Evolutionary conservation across 805 yeast species (phyloP).

Genomic region (Teunomyces lycoperdinae): DNA sequence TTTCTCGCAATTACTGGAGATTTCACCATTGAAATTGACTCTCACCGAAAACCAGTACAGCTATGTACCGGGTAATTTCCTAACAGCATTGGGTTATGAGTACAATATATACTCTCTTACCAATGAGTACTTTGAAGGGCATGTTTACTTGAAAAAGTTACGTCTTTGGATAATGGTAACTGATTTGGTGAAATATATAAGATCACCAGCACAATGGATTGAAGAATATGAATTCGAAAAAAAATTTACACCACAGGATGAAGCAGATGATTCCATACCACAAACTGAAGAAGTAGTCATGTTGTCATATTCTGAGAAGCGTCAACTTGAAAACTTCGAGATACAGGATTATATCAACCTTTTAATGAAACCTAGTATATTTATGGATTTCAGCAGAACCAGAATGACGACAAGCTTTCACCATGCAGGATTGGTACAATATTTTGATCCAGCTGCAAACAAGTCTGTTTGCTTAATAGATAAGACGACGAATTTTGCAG

Average conservation of each 20-base stretch:
- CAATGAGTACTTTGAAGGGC: conserved; percentile 18
- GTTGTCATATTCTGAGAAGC: background rate
- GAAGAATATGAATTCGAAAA: background rate
- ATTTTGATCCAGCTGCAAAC: conserved; percentile 6
- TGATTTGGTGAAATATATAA: conserved; percentile 23
- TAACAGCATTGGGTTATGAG: conserved; percentile 24
- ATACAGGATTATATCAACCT: conserved; percentile 11
- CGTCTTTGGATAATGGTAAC: conserved; percentile 32
- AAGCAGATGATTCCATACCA: background rate
- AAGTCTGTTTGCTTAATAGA: background rate
- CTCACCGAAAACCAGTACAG: conserved; percentile 18
- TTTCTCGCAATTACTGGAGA: conserved; percentile 21
- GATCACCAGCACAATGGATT: conserved; percentile 23
- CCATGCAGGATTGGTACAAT: conserved; percentile 21
- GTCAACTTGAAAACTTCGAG: background rate
- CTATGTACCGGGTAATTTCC: conserved; percentile 30
- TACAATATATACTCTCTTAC: conserved; percentile 22
- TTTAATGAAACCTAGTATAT: conserved; percentile 21
- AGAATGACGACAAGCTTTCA: conserved; percentile 26
- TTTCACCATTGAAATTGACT: conserved; percentile 16
- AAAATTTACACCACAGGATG: background rate
- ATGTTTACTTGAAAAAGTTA: conserved; percentile 28
- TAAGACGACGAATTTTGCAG: conserved; percentile 6
- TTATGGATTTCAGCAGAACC: conserved; percentile 24
- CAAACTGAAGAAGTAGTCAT: background rate